Evolutionary conservation across 225 moss, liverwort and hornwort species (phyloP).

Genomic region (Bryoerythrophyllum caledonicum): DNA sequence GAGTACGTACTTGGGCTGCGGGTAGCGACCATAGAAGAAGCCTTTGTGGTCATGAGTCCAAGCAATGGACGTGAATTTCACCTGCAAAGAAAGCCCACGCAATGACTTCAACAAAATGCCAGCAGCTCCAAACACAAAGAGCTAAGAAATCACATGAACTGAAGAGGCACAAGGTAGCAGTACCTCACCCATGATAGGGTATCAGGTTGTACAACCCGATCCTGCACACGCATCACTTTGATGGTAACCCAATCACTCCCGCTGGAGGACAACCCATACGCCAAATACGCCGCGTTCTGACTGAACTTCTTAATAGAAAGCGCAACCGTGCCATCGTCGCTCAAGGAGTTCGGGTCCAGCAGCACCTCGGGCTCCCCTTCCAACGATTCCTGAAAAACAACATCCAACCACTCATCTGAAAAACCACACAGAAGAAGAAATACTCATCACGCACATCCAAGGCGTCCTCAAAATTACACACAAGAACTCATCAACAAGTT

Average conservation of each 20-base stretch:
- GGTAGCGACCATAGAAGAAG: conserved; percentile 89
- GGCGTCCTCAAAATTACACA: background rate
- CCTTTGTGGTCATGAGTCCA: conserved; percentile 94
- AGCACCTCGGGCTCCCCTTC: conserved; percentile 67
- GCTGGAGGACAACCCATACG: conserved; percentile 79
- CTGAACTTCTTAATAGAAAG: conserved; percentile 59
- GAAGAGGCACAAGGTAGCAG: conserved; percentile 42
- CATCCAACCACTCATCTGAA: background rate
- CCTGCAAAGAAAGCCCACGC: conserved; percentile 43
- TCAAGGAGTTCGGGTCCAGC: conserved; percentile 85
- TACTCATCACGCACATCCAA: background rate
- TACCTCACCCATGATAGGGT: conserved; percentile 76
- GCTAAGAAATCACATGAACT: conserved; percentile 3
- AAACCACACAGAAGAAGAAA: background rate
- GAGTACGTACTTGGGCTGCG: conserved; percentile 72
- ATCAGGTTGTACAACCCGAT: conserved; percentile 65
- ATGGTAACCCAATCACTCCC: conserved; percentile 94
- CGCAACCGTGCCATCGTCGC: conserved; percentile 84
- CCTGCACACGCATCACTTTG: conserved; percentile 67
- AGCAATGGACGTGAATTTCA: conserved; percentile 77
- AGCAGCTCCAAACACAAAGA: conserved; percentile 12
- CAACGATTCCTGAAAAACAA: conserved; percentile 40
- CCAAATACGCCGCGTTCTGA: conserved; percentile 64
- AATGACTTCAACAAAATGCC: conserved; percentile 12
- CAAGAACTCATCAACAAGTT: background rate